Evolutionary conservation across 2,329 filamentous ascomycete species (phyloP).

Genomic region (Chaetomium sp.): DNA sequence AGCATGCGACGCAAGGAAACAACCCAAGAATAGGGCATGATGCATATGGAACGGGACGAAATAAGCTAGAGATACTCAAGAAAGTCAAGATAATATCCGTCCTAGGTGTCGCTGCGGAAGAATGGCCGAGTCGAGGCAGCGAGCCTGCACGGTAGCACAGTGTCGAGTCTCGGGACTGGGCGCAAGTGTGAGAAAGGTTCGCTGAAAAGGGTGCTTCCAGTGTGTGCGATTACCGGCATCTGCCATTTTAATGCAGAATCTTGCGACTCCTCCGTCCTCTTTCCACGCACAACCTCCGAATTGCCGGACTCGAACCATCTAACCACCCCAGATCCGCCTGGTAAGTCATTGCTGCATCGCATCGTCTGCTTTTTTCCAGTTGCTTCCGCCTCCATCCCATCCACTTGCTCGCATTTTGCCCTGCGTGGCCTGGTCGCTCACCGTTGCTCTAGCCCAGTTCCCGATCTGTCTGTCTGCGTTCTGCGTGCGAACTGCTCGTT

Average conservation of each 20-base stretch:
- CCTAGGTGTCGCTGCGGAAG: neutral
- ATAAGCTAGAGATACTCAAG: neutral
- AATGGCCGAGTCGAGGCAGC: neutral
- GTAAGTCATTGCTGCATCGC: slow-evolving; percentile 23
- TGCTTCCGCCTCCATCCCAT: slow-evolving; percentile 1
- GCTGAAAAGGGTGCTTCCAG: slow-evolving; percentile 12
- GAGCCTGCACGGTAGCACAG: slow-evolving; percentile 19
- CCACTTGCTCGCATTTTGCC: slow-evolving; percentile 10
- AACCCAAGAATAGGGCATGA: neutral
- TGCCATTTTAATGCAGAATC: slow-evolving; percentile 24
- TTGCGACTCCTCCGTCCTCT: slow-evolving; percentile 29
- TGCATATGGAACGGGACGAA: neutral
- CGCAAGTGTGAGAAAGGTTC: slow-evolving; percentile 6
- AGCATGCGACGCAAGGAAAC: slow-evolving; percentile 15
- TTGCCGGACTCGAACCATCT: slow-evolving; percentile 26
- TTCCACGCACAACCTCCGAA: slow-evolving; percentile 27
- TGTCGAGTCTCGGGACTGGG: slow-evolving; percentile 12
- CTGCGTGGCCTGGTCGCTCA: slow-evolving; percentile 22
- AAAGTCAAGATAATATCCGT: neutral
- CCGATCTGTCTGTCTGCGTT: slow-evolving; percentile 6
- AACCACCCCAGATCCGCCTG: slow-evolving; percentile 22
- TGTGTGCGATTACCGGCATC: slow-evolving; percentile 24
- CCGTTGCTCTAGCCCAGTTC: slow-evolving; percentile 19
- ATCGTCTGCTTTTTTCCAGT: slow-evolving; percentile 11
- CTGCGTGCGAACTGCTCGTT: slow-evolving; percentile 3